A percentile compares a stretch with the other conserved stretches of the same genome.
Evolutionary conservation across 1,139 yeast genomes (phyloP).

Genomic region (Groenewaldozyma sp.): DNA sequence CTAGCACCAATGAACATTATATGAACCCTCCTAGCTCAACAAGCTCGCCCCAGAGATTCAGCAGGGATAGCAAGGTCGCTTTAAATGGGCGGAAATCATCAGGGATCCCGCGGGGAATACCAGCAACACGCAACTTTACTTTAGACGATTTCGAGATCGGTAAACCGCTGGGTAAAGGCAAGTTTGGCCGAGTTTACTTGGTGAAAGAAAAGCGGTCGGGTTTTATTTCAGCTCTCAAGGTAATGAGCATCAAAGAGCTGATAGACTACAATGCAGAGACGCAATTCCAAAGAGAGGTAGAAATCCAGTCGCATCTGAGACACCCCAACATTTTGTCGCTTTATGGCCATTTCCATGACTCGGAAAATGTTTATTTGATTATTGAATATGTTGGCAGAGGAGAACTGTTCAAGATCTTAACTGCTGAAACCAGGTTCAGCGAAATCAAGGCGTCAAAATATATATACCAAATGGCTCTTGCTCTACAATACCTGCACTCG

Average conservation of each 20-base stretch:
- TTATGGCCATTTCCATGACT: constrained; percentile 80
- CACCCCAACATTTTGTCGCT: constrained; percentile 76
- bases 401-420: constrained; percentile 69
- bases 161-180: constrained; percentile 82
- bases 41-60: constrained; percentile 12
- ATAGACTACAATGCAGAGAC: constrained; percentile 70
- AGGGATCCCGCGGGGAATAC: constrained; percentile 32
- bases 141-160: constrained; percentile 75
- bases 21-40: constrained; percentile 19
- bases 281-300: constrained; percentile 85
- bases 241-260: constrained; percentile 76
- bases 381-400: constrained; percentile 84
- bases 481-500: constrained; percentile 65
- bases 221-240: constrained; percentile 80
- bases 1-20: too few species aligned
- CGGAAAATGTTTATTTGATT: constrained; percentile 66
- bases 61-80: constrained; percentile 12
- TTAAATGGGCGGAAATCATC: constrained; percentile 15
- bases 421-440: constrained; percentile 54
- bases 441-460: constrained; percentile 66
- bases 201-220: constrained; percentile 70
- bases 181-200: constrained; percentile 86
- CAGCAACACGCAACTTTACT: neutral
- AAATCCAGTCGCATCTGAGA: constrained; percentile 65
- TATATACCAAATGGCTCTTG: constrained; percentile 74